Evolutionary conservation across 306 rosid genomes (phyloP), one percentile per base, ranked within the genome.

Genomic region (Cucumis cinereus): DNA sequence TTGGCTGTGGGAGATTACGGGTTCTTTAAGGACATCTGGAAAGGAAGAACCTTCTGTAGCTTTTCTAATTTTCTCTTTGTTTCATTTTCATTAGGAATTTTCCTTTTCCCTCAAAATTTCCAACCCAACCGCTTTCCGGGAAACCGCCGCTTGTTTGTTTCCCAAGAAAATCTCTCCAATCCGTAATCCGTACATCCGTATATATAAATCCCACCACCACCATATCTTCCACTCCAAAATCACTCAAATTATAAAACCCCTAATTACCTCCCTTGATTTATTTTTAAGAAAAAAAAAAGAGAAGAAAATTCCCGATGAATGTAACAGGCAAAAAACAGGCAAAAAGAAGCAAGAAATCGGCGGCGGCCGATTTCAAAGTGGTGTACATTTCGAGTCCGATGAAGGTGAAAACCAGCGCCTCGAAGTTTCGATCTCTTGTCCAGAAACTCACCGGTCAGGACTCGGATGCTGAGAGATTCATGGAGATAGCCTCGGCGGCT

Each of bases 381-480:
- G 91, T 88, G 13, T 92, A 92, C 83, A 92, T 92, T 77, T 88
- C 98, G 4, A 92, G 86, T 77, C 98, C 98, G 5, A 85, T 92
- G 85, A 92, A 92, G 87, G 96, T 92, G 7, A 80, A 87, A 74
- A 83, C 98, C 0, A 86, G 87, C 79, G 96, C 93, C 15, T 85
- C 98, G 0, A 86, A 89, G 78, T 92, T 92, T 61, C 84, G 98
- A 78, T 90, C 96, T 12, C 90, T 92, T 23, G 98, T 92, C 26
- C 98, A 92, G 79, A 90, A 92, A 73, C 93, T 92, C 77, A 92
- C 98, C 4, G 98, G 98, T 4, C 82, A 70, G 82, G 81, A 92
- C 74, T 92, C 98, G 52, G 90, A 90, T 49, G 88, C 90, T 17
- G 92, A 85, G 35, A 84, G 90, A 9, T 80, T 78, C 78, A 72